phyloP scores from a whole-genome alignment of 805 yeast genomes.

The Huiozyma naganishii region DNA sequence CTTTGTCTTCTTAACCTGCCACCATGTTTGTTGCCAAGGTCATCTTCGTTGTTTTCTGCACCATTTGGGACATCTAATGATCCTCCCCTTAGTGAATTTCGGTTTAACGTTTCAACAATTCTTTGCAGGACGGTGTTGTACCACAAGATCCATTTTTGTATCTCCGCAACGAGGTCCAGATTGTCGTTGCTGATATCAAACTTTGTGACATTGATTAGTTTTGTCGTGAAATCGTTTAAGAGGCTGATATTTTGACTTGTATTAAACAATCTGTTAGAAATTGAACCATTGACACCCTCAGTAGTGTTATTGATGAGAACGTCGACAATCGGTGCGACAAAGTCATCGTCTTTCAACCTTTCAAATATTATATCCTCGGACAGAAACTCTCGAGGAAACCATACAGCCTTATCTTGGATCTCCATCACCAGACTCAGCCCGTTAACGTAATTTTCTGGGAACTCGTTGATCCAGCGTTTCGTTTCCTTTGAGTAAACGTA shows the following conservation, averaged over 20 bases:
- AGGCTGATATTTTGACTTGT: conserved; percentile 1
- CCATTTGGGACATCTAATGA: too few relatives aligned
- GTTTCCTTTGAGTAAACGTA: conserved; percentile 14
- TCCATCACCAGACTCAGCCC: conserved; percentile 23
- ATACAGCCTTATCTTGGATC: conserved; percentile 6
- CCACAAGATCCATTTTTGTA: conserved; percentile 26
- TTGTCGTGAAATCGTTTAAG: conserved; percentile 23
- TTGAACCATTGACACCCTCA: background rate
- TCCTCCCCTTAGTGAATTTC: background rate
- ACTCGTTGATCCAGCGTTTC: conserved; percentile 22
- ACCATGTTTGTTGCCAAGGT: background rate
- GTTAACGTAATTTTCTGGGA: conserved; percentile 15
- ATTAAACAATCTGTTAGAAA: background rate
- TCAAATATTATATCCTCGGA: conserved; percentile 1
- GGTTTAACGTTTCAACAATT: background rate
- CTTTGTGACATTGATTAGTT: conserved; percentile 13
- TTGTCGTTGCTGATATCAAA: conserved; percentile 25
- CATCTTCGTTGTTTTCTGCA: too few relatives aligned
- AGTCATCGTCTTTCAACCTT: background rate
- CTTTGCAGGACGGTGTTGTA: conserved; percentile 10
- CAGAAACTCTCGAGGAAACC: conserved; percentile 15
- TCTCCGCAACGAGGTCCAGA: conserved; percentile 17
- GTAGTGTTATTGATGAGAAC: conserved; percentile 8
- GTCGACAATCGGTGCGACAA: conserved; percentile 23
- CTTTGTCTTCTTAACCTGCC: background rate